Base-by-base conservation (phyloP, 2,329 filamentous ascomycete genomes). In the Kalaharituber pfeilii region DNA sequence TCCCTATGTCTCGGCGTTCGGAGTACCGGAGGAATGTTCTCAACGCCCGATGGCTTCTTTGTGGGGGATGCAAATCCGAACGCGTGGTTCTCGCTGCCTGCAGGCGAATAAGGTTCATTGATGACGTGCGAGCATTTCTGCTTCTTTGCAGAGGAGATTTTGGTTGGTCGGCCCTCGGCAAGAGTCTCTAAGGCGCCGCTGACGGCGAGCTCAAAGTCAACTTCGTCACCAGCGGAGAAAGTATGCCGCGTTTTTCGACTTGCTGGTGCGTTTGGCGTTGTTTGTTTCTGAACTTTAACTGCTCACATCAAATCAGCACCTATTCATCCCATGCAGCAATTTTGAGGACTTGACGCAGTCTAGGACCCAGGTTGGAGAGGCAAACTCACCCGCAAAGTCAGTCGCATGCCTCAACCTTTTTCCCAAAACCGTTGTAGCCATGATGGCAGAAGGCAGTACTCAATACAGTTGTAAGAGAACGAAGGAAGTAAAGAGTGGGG, bases 1-100 rank as follows among this genome's bases (percentile, higher is more conserved):
- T 58, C 54, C 28, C 53, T 53, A 29, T 55, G 58, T 18, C 59
- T 53, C n/a, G 60, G 60, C 15, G 60, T 62, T 27, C 42, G 42
- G 13, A 39, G 33, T 13, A 39, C 20, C 15, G 42, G 42, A 11
- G 42, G 42, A 13, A 47, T 47, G 4, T 47, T 47, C 15, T 47
- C 42, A 11, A 47, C 42, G 25, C 22, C 42, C 4, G 33, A 3
- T 39, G 15, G 15, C 4, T 39, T 39, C 4, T 13, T 18, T 5
- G 1, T 13, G 33, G 20, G 33, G 20, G 33, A 18, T 13, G 33
- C 15, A 18, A 39, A 9, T 39, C 20, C 20, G 20, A 18, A 39
- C 33, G 33, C 33, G 33, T 39, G 15, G 4, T 39, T 39, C 15
- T 39, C 33, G 4, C 8, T 15, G 33, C 20, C 20, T 15, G 33